Base-by-base conservation (phyloP, 1,284 basidiomycete genomes). In the Ceratobasidium sp. region DNA sequence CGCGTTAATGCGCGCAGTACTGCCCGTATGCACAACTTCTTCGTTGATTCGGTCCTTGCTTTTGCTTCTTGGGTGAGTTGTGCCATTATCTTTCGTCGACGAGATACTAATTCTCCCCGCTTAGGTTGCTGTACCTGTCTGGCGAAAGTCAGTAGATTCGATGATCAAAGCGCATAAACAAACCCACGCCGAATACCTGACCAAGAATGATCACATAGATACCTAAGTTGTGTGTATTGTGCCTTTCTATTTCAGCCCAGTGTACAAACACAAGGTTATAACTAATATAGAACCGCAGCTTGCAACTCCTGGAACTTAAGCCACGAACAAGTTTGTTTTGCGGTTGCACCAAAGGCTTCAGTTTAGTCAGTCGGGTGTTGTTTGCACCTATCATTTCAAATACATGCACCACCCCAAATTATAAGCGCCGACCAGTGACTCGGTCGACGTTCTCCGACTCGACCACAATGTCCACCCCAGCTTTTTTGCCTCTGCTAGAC, bases 1-100 rank as follows among this genome's bases (percentile, higher is more conserved):
- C 87, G 92, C 56, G 88, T 90, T 6, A 88, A 87, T 2, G 90
- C 90, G 5, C 88, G 92, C 28, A 95, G 94, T 3, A 85, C 89
- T 33, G 87, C 92, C 0, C 93, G 93, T 1, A 84, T 87, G 26
- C 90, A 90, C 80, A 92, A 90, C 81, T 80, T 87, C 45, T 75
- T 92, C 56, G 78, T 89, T 67, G 93, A 95, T 80, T 82, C 84
- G 26, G 63, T 89, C 31, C 85, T 86, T 69, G 82, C 83, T 3
- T 20, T 88, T 28, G 83, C 89, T 66, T 87, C 85, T 37, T 82
- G 82, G 47, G 89, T 89, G 78, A 80, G 88, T 84, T 20, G 33
- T 20, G n/a, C 47, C 17, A 0, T 26, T 60, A 17, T 33, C n/a
- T 67, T 67, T 26, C 54, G 49, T 49, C 2, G n/a, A 33, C 20